Evolutionary conservation across 352 stramenopile genomes (phyloP).

Genomic region (Phytophthora nicotianae): DNA sequence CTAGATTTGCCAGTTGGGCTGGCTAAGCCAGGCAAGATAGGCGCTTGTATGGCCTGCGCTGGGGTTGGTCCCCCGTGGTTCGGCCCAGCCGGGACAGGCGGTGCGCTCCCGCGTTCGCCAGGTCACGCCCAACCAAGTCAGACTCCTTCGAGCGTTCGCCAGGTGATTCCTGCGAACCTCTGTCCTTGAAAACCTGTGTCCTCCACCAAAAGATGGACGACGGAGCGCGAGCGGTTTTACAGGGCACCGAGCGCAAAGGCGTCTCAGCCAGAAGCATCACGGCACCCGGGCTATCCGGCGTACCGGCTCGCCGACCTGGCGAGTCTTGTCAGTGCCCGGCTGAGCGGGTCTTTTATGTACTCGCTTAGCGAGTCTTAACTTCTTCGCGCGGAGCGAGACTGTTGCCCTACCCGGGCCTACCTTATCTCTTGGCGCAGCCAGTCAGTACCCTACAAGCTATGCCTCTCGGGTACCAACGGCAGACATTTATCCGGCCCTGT

Average conservation of each 20-base stretch:
- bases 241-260: background rate
- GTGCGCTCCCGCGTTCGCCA: no score
- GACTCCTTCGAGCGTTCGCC: background rate
- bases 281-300: background rate
- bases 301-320: background rate
- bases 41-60: background rate
- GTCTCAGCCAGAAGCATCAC: background rate
- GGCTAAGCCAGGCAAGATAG: no score
- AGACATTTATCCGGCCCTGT: background rate
- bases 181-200: background rate
- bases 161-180: no score
- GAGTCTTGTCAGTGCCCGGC: no score
- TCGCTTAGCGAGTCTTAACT: no score
- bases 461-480: background rate
- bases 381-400: no score
- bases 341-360: no score
- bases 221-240: constrained; percentile 1
- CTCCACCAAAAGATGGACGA: background rate
- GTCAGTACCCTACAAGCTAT: background rate
- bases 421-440: background rate
- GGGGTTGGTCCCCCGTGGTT: no score
- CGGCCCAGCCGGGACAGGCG: no score
- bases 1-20: background rate
- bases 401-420: background rate
- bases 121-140: background rate